Evolutionary conservation across 768 basidiomycete species (phyloP).

Genomic region (Guyanaporus albipodus): DNA sequence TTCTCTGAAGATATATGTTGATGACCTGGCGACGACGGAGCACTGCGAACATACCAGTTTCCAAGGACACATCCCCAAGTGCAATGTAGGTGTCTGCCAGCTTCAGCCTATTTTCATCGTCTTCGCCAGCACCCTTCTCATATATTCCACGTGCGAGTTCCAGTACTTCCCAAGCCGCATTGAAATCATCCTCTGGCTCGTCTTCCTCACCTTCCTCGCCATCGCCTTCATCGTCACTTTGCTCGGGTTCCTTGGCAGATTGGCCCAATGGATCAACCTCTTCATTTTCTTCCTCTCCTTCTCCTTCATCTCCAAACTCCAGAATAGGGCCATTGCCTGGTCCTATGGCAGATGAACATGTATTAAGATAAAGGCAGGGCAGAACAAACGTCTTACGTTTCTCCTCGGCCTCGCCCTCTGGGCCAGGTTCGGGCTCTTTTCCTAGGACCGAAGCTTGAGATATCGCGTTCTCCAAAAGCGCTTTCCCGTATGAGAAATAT

Average conservation of each 20-base stretch:
- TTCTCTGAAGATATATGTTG: conserved; percentile 57
- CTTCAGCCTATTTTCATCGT: conserved; percentile 67
- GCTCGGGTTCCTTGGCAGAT: conserved; percentile 48
- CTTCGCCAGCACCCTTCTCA: conserved; percentile 56
- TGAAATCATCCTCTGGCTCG: conserved; percentile 95
- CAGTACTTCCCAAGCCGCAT: conserved; percentile 96
- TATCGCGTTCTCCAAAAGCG: conserved; percentile 90
- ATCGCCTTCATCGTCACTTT: conserved; percentile 50
- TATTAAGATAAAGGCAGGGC: background rate
- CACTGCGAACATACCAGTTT: conserved; percentile 68
- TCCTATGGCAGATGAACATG: conserved; percentile 26
- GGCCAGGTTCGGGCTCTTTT: conserved; percentile 62
- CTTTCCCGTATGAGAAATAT: conserved; percentile 89
- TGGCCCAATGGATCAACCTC: conserved; percentile 67
- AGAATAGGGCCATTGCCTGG: conserved; percentile 55
- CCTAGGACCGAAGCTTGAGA: conserved; percentile 83
- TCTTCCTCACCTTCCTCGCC: conserved; percentile 60
- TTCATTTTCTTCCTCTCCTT: conserved; percentile 52
- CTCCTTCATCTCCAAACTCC: conserved; percentile 80
- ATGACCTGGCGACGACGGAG: background rate
- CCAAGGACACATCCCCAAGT: conserved; percentile 93
- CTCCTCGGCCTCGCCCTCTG: conserved; percentile 39
- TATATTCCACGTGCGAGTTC: conserved; percentile 90
- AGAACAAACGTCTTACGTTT: conserved; percentile 26
- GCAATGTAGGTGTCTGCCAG: conserved; percentile 88